phyloP scores from a whole-genome alignment of 2,329 filamentous ascomycete species.

The Diaporthe ampelina region DNA sequence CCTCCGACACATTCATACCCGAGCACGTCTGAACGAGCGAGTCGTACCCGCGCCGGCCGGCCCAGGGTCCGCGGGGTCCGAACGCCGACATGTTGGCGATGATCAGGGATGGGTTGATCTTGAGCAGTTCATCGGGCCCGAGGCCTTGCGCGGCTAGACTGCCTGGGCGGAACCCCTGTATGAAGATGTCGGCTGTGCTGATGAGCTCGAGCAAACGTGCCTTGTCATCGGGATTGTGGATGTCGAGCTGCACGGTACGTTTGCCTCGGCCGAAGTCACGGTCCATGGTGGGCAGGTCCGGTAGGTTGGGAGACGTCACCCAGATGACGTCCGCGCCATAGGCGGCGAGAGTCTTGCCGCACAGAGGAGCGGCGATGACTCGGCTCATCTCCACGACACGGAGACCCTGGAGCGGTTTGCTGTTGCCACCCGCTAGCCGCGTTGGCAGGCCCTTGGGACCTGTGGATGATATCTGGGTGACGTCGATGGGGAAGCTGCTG shows the following conservation, averaged over 20 bases:
- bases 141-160: neutral
- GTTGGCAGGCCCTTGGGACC: neutral
- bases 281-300: neutral
- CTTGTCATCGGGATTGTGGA: neutral
- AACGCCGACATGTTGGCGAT: conserved; percentile 11
- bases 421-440: neutral
- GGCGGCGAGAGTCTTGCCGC: neutral
- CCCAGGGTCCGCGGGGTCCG: neutral
- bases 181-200: neutral
- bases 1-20: neutral
- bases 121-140: neutral
- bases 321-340: conserved; percentile 14
- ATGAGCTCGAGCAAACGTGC: neutral
- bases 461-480: neutral
- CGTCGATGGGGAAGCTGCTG: neutral
- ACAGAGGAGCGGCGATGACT: neutral
- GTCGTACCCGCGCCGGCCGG: neutral
- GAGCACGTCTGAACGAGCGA: conserved; percentile 5
- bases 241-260: neutral
- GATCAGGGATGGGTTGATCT: neutral
- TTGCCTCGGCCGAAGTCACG: conserved; percentile 5
- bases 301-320: neutral
- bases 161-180: neutral
- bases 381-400: conserved; percentile 3
- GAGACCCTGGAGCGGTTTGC: neutral